Evolutionary conservation across 306 rosid genomes (phyloP).

Genomic region (Trichosanthes truncata): DNA sequence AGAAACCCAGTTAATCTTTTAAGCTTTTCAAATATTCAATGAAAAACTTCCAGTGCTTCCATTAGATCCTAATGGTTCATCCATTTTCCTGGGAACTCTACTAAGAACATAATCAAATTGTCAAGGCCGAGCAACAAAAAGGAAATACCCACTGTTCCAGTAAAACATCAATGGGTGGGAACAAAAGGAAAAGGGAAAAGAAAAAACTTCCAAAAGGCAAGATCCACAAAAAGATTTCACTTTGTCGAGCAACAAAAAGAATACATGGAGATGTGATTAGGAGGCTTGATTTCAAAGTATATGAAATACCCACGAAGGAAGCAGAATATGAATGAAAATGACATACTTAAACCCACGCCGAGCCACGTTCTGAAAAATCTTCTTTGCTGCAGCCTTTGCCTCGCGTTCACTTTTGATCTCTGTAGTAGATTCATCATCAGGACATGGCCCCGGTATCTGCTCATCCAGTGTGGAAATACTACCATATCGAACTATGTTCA

Average conservation of each 20-base stretch:
- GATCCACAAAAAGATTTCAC: not conserved
- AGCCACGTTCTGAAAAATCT: slow-evolving; percentile 77
- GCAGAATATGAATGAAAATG: slow-evolving; percentile 4
- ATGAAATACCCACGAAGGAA: not conserved
- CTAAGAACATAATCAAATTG: not conserved
- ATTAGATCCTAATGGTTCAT: not conserved
- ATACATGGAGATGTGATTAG: not conserved
- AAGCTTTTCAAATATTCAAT: too few relatives aligned
- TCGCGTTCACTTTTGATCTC: slow-evolving; percentile 63
- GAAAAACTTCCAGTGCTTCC: not conserved
- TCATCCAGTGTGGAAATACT: slow-evolving; percentile 61
- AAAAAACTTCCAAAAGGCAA: not conserved
- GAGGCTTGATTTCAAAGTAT: not conserved
- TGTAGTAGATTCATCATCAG: slow-evolving; percentile 36
- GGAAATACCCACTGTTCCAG: too few relatives aligned
- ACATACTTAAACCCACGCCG: slow-evolving; percentile 53
- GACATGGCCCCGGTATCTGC: slow-evolving; percentile 33
- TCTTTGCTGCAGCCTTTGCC: slow-evolving; percentile 78
- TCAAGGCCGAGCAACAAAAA: too few relatives aligned
- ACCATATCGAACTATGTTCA: slow-evolving; percentile 63
- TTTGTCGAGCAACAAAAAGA: not conserved
- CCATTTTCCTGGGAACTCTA: not conserved
- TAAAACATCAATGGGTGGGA: not conserved
- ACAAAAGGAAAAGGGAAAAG: not conserved
- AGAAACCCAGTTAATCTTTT: not conserved